Conservation (phyloP, 192 early-diverging fungal species). For the Lobulomyces angularis region DNA sequence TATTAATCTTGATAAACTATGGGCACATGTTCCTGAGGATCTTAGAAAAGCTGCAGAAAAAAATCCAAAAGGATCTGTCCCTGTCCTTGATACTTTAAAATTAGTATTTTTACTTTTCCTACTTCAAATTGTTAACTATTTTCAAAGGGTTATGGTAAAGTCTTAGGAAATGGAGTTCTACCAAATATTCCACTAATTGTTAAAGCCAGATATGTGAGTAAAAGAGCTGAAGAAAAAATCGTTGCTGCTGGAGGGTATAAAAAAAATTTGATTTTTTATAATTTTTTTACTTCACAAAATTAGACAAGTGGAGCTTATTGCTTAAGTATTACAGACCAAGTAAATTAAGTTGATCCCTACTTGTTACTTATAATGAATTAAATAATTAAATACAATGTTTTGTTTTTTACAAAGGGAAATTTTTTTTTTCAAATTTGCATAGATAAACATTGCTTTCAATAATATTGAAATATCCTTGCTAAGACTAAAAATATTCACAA, state of each 20-base stretch:
- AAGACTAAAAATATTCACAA: too few species aligned
- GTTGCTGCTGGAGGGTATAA: conserved; percentile 94
- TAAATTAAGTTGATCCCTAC: too few species aligned
- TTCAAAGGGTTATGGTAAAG: conserved; percentile 82
- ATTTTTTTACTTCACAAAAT: too few species aligned
- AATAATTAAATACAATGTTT: too few species aligned
- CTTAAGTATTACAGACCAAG: too few species aligned
- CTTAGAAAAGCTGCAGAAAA: conserved; percentile 64
- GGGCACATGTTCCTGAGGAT: conserved; percentile 79
- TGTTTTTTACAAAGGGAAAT: too few species aligned
- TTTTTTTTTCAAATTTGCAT: too few species aligned
- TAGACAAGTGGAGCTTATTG: conserved; percentile 42
- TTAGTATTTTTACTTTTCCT: conserved; percentile 21
- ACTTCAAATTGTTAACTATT: conserved; percentile 4
- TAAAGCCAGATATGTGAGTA: conserved; percentile 83
- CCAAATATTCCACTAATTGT: conserved; percentile 86
- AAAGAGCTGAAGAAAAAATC: conserved; percentile 96
- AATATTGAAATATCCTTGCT: too few species aligned
- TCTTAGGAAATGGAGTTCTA: conserved; percentile 86
- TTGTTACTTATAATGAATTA: too few species aligned
- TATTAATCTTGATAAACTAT: conserved; percentile 90
- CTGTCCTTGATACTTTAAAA: conserved; percentile 79
- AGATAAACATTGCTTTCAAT: too few species aligned
- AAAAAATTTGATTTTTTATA: too few species aligned
- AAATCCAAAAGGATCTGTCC: conserved; percentile 72